Evolutionary conservation across 495 filamentous ascomycete species (phyloP).

Genomic region (Aspergillus sclerotioniger): DNA sequence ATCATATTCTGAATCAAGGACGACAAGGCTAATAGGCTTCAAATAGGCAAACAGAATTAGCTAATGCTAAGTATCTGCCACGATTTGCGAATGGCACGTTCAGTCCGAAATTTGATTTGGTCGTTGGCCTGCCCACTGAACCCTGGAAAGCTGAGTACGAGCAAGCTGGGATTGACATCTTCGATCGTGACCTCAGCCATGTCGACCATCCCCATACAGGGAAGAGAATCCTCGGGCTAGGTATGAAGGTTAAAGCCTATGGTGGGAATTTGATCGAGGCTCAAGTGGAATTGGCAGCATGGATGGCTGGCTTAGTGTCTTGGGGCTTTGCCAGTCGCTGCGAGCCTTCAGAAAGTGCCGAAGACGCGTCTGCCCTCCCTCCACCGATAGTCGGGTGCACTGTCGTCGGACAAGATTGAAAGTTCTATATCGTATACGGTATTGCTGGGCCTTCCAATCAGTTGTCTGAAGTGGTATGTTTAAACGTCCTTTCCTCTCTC

Average conservation of each 20-base stretch:
- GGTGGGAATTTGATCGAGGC: constrained; percentile 10
- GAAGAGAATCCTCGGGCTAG: neutral
- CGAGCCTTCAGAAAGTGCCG: neutral
- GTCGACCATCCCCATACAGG: constrained; percentile 9
- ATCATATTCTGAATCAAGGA: neutral
- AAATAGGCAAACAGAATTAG: constrained; percentile 7
- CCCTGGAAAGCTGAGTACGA: neutral
- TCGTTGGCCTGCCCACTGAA: constrained; percentile 9
- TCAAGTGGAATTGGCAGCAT: constrained; percentile 11
- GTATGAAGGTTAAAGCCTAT: neutral
- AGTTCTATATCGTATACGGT: constrained; percentile 14
- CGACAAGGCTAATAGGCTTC: neutral
- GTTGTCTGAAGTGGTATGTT: neutral
- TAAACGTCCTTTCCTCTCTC: neutral
- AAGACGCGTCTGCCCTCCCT: neutral
- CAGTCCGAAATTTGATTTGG: constrained; percentile 10
- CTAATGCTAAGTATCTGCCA: constrained; percentile 7
- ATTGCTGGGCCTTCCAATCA: neutral
- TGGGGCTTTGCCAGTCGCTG: constrained; percentile 6
- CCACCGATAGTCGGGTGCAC: constrained; percentile 11
- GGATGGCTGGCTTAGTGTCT: constrained; percentile 5
- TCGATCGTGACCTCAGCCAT: constrained; percentile 1
- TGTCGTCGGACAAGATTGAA: neutral
- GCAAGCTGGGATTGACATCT: neutral
- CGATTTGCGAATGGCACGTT: neutral